Conservation (phyloP, 2,329 filamentous ascomycete genomes). For the Nakataea oryzae region DNA sequence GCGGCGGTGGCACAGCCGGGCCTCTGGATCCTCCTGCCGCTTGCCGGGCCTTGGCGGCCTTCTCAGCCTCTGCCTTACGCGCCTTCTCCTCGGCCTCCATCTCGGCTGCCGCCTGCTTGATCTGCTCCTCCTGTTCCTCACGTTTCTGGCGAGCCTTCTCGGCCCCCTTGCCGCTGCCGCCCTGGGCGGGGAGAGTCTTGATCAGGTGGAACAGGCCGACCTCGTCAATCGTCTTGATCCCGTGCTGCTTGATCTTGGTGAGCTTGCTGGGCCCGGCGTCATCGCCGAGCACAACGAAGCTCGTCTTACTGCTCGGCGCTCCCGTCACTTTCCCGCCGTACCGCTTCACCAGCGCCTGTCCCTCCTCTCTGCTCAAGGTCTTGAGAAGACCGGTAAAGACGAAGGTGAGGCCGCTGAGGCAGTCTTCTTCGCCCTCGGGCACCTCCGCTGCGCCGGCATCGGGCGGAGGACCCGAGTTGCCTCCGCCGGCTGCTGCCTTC, state of each 20-base stretch:
- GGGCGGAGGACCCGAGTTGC: constrained; percentile 52
- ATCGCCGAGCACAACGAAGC: constrained; percentile 79
- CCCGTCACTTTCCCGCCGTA: constrained; percentile 87
- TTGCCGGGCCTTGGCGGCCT: constrained; percentile 40
- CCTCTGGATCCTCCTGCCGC: constrained; percentile 23
- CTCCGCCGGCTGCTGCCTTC: constrained; percentile 45
- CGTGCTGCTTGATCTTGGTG: constrained; percentile 67
- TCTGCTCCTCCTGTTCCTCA: constrained; percentile 72
- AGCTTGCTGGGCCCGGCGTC: constrained; percentile 94
- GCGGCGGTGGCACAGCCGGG: constrained; percentile 27
- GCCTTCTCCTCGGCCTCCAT: constrained; percentile 74
- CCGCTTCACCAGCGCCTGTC: constrained; percentile 74
- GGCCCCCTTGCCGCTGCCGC: constrained; percentile 79
- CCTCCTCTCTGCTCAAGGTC: constrained; percentile 74
- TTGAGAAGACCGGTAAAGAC: constrained; percentile 89
- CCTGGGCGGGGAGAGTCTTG: constrained; percentile 67
- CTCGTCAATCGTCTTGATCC: constrained; percentile 89
- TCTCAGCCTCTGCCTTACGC: constrained; percentile 39
- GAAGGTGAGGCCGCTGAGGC: constrained; percentile 79
- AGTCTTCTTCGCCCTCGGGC: constrained; percentile 78
- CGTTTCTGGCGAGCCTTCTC: constrained; percentile 79
- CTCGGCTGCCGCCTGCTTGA: constrained; percentile 68
- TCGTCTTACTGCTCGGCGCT: constrained; percentile 85
- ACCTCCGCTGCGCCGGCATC: constrained; percentile 57
- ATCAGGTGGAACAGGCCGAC: constrained; percentile 86